phyloP scores from a whole-genome alignment of 2,329 filamentous ascomycete genomes.

The Ophiosphaerella korrae region DNA sequence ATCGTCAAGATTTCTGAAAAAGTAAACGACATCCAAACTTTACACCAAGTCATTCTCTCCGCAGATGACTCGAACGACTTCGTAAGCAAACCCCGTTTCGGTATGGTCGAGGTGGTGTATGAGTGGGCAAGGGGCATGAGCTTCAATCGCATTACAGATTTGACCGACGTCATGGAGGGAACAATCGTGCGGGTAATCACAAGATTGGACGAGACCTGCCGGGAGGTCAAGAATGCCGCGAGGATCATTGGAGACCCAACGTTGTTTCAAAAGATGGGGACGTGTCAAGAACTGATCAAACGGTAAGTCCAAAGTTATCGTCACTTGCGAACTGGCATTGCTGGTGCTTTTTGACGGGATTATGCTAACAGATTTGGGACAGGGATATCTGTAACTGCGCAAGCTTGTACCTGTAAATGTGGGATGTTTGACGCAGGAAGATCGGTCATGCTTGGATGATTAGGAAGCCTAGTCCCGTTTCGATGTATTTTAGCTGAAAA shows the following conservation, averaged over 20 bases:
- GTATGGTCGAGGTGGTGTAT: conserved; percentile 95
- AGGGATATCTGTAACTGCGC: conserved; percentile 50
- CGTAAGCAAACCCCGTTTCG: conserved; percentile 83
- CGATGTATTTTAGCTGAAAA: not conserved
- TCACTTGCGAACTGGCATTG: conserved; percentile 1
- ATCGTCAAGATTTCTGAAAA: conserved; percentile 92
- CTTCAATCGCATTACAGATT: conserved; percentile 94
- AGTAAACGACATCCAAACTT: conserved; percentile 86
- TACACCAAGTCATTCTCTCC: conserved; percentile 89
- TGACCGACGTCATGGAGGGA: conserved; percentile 95
- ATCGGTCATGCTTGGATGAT: not conserved
- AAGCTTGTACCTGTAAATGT: conserved; percentile 45
- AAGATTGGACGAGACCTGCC: conserved; percentile 89
- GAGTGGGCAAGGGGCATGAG: conserved; percentile 98
- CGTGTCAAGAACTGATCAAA: conserved; percentile 97
- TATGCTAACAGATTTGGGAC: conserved; percentile 29
- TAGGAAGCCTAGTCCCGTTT: not conserved
- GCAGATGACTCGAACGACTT: conserved; percentile 93
- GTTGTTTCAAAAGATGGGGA: conserved; percentile 95
- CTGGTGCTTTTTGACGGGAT: not conserved
- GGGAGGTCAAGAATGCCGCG: conserved; percentile 96
- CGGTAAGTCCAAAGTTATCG: conserved; percentile 67
- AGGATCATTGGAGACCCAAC: conserved; percentile 93
- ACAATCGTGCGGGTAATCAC: conserved; percentile 97
- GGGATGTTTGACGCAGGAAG: conserved; percentile 6